These are phyloP conservation scores for Buxus sempervirens DNA, from an alignment of 164 flowering plant species.

Conservation along the genomic window DNA sequence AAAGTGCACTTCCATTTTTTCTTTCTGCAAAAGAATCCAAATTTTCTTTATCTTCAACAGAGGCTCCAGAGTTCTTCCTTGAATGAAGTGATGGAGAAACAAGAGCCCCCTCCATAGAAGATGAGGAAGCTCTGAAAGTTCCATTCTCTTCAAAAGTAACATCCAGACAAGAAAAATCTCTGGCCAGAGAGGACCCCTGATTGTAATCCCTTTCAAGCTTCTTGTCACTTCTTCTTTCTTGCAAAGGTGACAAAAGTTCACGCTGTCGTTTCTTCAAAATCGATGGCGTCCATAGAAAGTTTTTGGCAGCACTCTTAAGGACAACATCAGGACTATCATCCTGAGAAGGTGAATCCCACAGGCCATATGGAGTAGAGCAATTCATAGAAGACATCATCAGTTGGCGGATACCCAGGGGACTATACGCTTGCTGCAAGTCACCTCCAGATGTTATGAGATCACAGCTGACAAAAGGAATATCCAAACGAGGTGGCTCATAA, in stretches of 20 bases:
- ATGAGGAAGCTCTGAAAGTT: slow-evolving; percentile 14
- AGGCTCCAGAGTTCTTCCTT: slow-evolving; percentile 7
- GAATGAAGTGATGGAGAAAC: slow-evolving; percentile 22
- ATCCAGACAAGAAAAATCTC: slow-evolving; percentile 40
- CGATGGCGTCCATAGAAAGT: slow-evolving; percentile 75
- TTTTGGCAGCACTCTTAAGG: slow-evolving; percentile 83
- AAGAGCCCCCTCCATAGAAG: slow-evolving; percentile 18
- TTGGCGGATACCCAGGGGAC: slow-evolving; percentile 96
- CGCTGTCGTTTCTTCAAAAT: slow-evolving; percentile 84
- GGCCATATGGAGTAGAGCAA: slow-evolving; percentile 62
- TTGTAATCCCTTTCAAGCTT: slow-evolving; percentile 43
- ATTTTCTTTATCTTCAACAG: slow-evolving; percentile 35
- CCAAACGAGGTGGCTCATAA: slow-evolving; percentile 95
- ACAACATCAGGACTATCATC: slow-evolving; percentile 72
- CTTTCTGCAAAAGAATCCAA: slow-evolving; percentile 2
- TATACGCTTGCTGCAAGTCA: slow-evolving; percentile 79
- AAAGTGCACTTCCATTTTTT: slow-evolving; percentile 1
- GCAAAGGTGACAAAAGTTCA: slow-evolving; percentile 76
- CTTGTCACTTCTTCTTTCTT: slow-evolving; percentile 68
- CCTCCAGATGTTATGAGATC: slow-evolving; percentile 73
- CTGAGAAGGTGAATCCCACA: slow-evolving; percentile 81
- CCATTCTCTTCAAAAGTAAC: slow-evolving; percentile 23
- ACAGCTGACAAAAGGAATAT: slow-evolving; percentile 93
- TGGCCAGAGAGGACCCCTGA: slow-evolving; percentile 30
- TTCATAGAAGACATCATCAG: slow-evolving; percentile 73